A percentile compares a stretch with the other conserved stretches of the same genome.
Evolutionary conservation across 345 rosid species (phyloP).

Genomic region (Camelina neglecta): DNA sequence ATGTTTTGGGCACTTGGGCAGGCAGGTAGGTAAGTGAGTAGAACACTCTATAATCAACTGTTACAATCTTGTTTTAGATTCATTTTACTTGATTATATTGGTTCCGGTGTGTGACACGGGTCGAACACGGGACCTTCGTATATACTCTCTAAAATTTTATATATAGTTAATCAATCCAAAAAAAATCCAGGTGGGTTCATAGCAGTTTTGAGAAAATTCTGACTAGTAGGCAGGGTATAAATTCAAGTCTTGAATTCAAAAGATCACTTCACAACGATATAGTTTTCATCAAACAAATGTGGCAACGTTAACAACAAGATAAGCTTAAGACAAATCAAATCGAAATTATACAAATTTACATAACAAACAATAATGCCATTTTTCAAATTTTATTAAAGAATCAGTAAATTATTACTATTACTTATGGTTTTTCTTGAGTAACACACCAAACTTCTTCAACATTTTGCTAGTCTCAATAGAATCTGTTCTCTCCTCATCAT

Average conservation of each 20-base stretch:
- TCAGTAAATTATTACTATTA: conserved; percentile 40
- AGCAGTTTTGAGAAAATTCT: not conserved
- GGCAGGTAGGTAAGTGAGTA: no score
- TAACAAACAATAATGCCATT: conserved; percentile 5
- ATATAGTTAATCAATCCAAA: no score
- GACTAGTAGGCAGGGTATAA: not conserved
- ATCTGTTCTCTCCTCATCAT: conserved; percentile 65
- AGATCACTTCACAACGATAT: conserved; percentile 10
- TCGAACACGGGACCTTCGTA: no score
- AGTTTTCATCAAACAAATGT: conserved; percentile 19
- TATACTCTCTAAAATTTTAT: no score
- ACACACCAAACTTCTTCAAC: conserved; percentile 86
- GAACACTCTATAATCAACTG: no score
- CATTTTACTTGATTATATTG: no score
- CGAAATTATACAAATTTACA: conserved; percentile 38
- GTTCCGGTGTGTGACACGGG: no score
- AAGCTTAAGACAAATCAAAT: conserved; percentile 29
- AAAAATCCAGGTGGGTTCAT: no score
- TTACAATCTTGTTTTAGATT: no score
- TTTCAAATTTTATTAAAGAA: conserved; percentile 4
- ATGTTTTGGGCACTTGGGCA: no score
- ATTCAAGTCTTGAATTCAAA: not conserved
- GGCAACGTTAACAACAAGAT: conserved; percentile 13
- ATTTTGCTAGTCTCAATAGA: conserved; percentile 60
- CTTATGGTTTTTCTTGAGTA: conserved; percentile 92